Evolutionary conservation across 306 rosid genomes (phyloP), one percentile per base, ranked within the genome.

Genomic region (Castanospermum australe): DNA sequence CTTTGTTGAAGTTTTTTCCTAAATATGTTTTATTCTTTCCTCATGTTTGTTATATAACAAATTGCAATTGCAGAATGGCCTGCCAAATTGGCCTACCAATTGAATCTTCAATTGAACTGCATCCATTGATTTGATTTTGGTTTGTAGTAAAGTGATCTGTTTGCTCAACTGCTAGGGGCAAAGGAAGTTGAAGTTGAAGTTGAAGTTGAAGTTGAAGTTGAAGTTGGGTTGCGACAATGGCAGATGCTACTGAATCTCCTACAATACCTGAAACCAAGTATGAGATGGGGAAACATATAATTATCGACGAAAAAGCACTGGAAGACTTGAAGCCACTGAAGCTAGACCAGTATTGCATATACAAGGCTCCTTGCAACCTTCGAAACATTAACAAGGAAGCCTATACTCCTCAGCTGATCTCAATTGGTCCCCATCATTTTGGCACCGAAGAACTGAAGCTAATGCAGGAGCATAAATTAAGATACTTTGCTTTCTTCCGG

Each of bases 351-450:
- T 79, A 86, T n/a, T 79, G 77, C 74, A 86, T 88, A 81, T 79
- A 86, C 56, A 72, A 41, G 54, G 84, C 83, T 44, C 92, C 89
- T 39, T 32, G 51, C 71, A 86, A 38, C 38, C 87, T 90, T 4
- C 67, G 92, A 2, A 64, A 73, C 7, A 79, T 76, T 25, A 83
- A 90, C 0, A 4, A 14, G 6, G 81, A 75, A 33, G 75, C 88
- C 14, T 89, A 84, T 83, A 85, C 87, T 52, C 93, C 93, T 20
- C 79, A 87, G 28, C 21, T 84, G 41, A 69, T 89, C 36, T 89
- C 93, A 5, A 87, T 89, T 6, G 93, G 93, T 6, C 90, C 87
- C 17, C 68, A 83, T 64, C 93, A 87, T 73, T 6, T 77, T 12
- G 52, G 7, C 13, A 61, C 60, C 1, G 2, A 6, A 4, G 41